phyloP scores from a whole-genome alignment of 129 eudicot species.

The Artemisia argyi region DNA sequence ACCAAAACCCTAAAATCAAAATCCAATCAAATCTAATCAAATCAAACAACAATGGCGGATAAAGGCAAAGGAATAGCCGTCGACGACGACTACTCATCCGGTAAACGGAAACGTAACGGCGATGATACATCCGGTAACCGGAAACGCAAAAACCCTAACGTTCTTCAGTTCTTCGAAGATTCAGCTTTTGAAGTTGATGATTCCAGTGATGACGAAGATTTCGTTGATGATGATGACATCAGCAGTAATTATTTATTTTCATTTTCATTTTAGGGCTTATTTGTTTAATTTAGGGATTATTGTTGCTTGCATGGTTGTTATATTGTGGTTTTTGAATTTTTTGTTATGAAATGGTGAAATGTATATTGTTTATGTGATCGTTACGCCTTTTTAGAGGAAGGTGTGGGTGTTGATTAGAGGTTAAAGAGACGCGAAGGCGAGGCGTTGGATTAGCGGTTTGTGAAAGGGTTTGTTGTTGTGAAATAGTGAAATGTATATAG shows the following conservation, averaged over 20 bases:
- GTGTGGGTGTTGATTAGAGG: too few species aligned
- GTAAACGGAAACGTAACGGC: constrained; percentile 54
- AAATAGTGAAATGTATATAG: too few species aligned
- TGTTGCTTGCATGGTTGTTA: not conserved
- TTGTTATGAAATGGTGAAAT: too few species aligned
- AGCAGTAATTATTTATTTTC: constrained; percentile 4
- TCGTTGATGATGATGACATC: constrained; percentile 34
- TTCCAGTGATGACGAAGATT: constrained; percentile 41
- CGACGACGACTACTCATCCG: constrained; percentile 40
- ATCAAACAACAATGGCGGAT: constrained; percentile 32
- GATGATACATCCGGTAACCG: constrained; percentile 53
- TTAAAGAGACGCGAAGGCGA: too few species aligned
- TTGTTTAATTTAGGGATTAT: not conserved
- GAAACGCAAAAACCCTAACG: constrained; percentile 50
- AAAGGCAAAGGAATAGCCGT: constrained; percentile 50
- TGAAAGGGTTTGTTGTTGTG: too few species aligned
- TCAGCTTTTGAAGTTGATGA: constrained; percentile 62
- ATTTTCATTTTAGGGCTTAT: constrained; percentile 29
- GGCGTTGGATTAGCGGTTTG: too few species aligned
- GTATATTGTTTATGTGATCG: too few species aligned
- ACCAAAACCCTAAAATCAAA: constrained; percentile 21
- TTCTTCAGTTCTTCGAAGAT: constrained; percentile 79
- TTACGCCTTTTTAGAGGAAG: too few species aligned
- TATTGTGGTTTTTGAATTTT: too few species aligned
- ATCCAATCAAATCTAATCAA: constrained; percentile 8